Evolutionary conservation across 2,329 filamentous ascomycete genomes (phyloP).

Genomic region (Pyrenophora teres): DNA sequence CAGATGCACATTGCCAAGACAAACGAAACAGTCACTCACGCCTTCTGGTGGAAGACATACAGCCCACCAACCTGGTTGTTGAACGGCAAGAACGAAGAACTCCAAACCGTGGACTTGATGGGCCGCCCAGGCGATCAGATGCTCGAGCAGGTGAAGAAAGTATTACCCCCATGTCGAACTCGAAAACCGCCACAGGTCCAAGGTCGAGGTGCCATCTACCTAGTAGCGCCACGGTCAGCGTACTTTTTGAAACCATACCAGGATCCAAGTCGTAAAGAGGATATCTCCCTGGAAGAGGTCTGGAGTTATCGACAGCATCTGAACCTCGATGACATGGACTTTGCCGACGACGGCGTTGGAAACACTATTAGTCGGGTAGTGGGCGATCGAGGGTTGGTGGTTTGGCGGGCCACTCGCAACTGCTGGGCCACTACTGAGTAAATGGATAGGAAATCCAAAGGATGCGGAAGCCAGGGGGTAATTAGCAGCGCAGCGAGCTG

Average conservation of each 20-base stretch:
- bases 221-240: conserved; percentile 75
- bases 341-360: conserved; percentile 76
- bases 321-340: conserved; percentile 80
- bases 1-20: conserved; percentile 76
- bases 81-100: conserved; percentile 72
- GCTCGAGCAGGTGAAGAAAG: conserved; percentile 61
- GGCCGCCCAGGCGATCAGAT: conserved; percentile 67
- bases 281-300: conserved; percentile 69
- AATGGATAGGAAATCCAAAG: too few species aligned
- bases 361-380: conserved; percentile 70
- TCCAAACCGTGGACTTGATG: conserved; percentile 76
- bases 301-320: conserved; percentile 72
- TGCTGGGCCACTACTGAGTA: conserved; percentile 35
- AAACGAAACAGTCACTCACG: conserved; percentile 66
- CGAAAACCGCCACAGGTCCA: conserved; percentile 46
- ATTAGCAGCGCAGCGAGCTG: not conserved
- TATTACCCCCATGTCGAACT: conserved; percentile 56
- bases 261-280: conserved; percentile 30
- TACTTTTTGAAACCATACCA: conserved; percentile 67
- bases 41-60: conserved; percentile 87
- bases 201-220: conserved; percentile 59
- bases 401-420: conserved; percentile 50
- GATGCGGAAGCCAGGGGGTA: not conserved
- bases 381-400: conserved; percentile 52
- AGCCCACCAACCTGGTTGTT: conserved; percentile 80